These are phyloP conservation scores for Trichoderma citrinoviride DNA, from an alignment of 2,329 filamentous ascomycete species.

Conservation along the genomic window DNA sequence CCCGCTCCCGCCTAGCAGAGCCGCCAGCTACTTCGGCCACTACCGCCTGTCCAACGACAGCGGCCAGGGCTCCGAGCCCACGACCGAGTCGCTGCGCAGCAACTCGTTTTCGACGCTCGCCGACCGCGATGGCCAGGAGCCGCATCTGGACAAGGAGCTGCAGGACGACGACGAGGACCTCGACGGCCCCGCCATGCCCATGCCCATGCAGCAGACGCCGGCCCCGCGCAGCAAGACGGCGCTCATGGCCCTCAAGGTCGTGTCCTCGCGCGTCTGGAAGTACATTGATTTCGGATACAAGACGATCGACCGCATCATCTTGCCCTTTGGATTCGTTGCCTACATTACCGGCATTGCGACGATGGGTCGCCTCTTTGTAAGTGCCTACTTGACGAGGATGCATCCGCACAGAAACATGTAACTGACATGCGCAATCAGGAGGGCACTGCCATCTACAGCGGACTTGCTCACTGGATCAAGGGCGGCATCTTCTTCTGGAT, in stretches of 20 bases:
- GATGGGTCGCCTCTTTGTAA: slow-evolving; percentile 81
- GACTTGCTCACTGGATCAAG: slow-evolving; percentile 90
- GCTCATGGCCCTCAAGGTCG: slow-evolving; percentile 52
- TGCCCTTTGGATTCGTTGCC: slow-evolving; percentile 73
- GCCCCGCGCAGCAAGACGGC: slow-evolving; percentile 51
- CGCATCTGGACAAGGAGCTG: slow-evolving; percentile 46
- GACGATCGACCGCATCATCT: slow-evolving; percentile 70
- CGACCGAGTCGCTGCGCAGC: slow-evolving; percentile 64
- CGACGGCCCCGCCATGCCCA: slow-evolving; percentile 23
- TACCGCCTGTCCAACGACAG: slow-evolving; percentile 68
- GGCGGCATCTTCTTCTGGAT: slow-evolving; percentile 95
- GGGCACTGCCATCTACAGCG: slow-evolving; percentile 69
- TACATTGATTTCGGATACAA: slow-evolving; percentile 61
- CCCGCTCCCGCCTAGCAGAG: slow-evolving; percentile 57
- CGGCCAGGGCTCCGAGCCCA: slow-evolving; percentile 70
- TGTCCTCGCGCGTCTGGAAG: slow-evolving; percentile 56
- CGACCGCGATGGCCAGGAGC: slow-evolving; percentile 23
- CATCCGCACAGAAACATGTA: neutral
- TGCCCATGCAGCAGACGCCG: slow-evolving; percentile 25
- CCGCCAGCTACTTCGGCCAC: slow-evolving; percentile 43
- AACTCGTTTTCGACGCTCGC: slow-evolving; percentile 59
- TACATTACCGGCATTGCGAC: slow-evolving; percentile 71
- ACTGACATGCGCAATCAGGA: slow-evolving; percentile 50
- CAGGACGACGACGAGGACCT: slow-evolving; percentile 46
- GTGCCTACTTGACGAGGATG: slow-evolving; percentile 34